Evolutionary conservation across 106 monocot species (phyloP).

Genomic region (Allium fistulosum): DNA sequence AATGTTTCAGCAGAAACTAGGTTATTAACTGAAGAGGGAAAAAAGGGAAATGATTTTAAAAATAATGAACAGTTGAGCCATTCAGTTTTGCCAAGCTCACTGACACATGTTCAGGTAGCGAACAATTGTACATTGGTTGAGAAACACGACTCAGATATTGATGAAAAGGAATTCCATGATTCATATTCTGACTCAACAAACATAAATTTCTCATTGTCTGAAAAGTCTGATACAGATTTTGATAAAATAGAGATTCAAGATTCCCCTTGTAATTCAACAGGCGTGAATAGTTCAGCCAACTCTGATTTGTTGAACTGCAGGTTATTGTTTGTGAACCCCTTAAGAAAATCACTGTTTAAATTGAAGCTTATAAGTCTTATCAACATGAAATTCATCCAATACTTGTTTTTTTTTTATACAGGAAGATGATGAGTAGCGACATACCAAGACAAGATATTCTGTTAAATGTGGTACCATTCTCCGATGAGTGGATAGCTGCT

Average conservation of each 20-base stretch:
- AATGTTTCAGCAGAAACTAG: slow-evolving; percentile 9
- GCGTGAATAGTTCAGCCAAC: slow-evolving; percentile 6
- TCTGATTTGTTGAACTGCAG: slow-evolving; percentile 6
- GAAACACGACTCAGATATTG: not conserved
- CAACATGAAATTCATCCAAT: not conserved
- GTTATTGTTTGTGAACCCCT: slow-evolving; percentile 15
- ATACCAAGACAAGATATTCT: slow-evolving; percentile 19
- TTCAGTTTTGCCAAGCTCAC: slow-evolving; percentile 6
- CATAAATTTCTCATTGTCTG: too few species aligned
- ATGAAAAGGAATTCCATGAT: slow-evolving; percentile 7
- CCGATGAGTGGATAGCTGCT: slow-evolving; percentile 86
- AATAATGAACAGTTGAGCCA: not conserved
- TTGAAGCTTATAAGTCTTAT: not conserved
- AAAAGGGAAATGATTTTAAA: not conserved
- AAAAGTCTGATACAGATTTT: too few species aligned
- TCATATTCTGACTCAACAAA: not conserved
- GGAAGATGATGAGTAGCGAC: too few species aligned
- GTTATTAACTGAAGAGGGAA: slow-evolving; percentile 3
- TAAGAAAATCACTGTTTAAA: not conserved
- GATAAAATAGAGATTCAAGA: too few species aligned
- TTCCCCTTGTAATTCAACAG: slow-evolving; percentile 2
- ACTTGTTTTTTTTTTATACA: not conserved
- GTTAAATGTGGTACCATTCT: slow-evolving; percentile 57
- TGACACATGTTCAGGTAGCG: slow-evolving; percentile 2
- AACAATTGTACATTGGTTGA: not conserved